Percentiles rank a stretch among this genome's conserved stretches.
Conservation (phyloP, 306 rosid species). For the Glycine latifolia region DNA sequence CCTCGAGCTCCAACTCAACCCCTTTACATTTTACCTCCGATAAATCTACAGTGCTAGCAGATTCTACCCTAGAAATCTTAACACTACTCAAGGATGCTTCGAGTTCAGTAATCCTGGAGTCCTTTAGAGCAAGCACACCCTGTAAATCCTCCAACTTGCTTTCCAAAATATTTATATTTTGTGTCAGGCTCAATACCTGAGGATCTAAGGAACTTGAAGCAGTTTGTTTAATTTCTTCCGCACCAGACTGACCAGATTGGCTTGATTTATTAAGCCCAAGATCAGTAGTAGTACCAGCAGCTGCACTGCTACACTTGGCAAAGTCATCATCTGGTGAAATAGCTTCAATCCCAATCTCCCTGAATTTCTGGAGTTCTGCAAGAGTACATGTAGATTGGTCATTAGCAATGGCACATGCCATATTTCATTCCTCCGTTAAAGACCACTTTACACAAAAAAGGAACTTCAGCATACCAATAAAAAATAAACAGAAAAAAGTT, state of each 20-base stretch:
- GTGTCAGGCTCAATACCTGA: constrained; percentile 63
- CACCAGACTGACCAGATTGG: constrained; percentile 55
- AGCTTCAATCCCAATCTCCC: constrained; percentile 65
- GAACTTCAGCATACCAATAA: constrained; percentile 28
- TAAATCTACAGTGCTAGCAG: constrained; percentile 51
- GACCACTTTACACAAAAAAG: constrained; percentile 12
- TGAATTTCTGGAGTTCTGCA: constrained; percentile 79
- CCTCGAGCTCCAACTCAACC: constrained; percentile 59
- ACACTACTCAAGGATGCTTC: constrained; percentile 58
- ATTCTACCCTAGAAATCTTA: constrained; percentile 58
- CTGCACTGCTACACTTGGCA: constrained; percentile 52
- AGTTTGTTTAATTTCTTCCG: constrained; percentile 53
- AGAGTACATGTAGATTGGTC: constrained; percentile 31
- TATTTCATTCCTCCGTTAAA: not conserved
- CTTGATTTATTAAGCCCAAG: constrained; percentile 49
- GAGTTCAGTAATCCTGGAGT: constrained; percentile 70
- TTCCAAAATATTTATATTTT: constrained; percentile 62
- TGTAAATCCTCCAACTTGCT: constrained; percentile 60
- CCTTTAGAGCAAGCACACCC: constrained; percentile 58
- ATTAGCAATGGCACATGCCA: constrained; percentile 23
- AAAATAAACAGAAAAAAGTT: not conserved
- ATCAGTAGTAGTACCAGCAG: constrained; percentile 53
- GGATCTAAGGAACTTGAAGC: constrained; percentile 63
- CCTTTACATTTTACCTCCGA: constrained; percentile 52
- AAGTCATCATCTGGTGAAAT: constrained; percentile 49